These are phyloP conservation scores for Meyerozyma sp. DNA, from an alignment of 1,139 yeast genomes.

Conservation along the genomic window DNA sequence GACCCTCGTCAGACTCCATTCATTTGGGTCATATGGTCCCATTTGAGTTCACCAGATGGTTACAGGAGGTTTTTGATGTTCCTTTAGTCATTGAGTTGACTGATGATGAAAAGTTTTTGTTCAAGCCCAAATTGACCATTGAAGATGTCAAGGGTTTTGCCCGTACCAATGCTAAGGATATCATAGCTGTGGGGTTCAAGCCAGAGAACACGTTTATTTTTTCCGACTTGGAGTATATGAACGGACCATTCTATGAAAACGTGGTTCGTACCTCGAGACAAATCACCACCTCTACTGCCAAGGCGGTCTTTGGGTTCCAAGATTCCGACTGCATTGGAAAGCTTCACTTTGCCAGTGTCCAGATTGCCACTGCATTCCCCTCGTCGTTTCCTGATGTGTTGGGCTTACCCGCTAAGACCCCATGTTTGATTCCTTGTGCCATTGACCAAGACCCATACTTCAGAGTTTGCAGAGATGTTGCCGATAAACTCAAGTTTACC, in stretches of 20 bases:
- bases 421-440: constrained; percentile 97
- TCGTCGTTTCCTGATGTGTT: constrained; percentile 92
- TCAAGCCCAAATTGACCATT: constrained; percentile 84
- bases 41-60: constrained; percentile 92
- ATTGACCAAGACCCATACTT: constrained; percentile 99
- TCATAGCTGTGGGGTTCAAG: constrained; percentile 90
- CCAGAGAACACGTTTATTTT: constrained; percentile 93
- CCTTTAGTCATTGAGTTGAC: constrained; percentile 96
- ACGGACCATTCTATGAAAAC: constrained; percentile 89
- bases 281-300: constrained; percentile 93
- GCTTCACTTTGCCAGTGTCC: constrained; percentile 91
- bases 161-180: constrained; percentile 81
- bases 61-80: constrained; percentile 95
- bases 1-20: constrained; percentile 93
- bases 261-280: constrained; percentile 93
- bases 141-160: constrained; percentile 83
- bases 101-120: constrained; percentile 95
- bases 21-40: constrained; percentile 98
- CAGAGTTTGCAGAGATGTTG: constrained; percentile 96
- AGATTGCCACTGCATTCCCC: constrained; percentile 94
- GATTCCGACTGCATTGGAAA: constrained; percentile 95
- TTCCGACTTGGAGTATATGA: constrained; percentile 89
- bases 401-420: constrained; percentile 80
- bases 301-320: constrained; percentile 95
- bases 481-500: constrained; percentile 81